A percentile compares a stretch with the other conserved stretches of the same genome.
These are phyloP conservation scores for Leucoagaricus sp. DNA, from an alignment of 1,284 basidiomycete species.

Conservation along the genomic window DNA sequence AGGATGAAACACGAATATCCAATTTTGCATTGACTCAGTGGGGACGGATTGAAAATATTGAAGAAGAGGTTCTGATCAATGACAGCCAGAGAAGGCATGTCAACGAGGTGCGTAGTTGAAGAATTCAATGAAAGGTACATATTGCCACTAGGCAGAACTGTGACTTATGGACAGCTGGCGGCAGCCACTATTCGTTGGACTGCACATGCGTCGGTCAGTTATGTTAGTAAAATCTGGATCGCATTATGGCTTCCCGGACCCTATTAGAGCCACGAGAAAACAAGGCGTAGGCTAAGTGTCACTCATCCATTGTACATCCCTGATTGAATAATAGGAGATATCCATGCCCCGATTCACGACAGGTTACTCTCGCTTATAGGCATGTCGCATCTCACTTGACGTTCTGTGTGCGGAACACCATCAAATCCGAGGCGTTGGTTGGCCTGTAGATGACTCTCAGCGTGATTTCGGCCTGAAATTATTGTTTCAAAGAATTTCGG, in stretches of 20 bases:
- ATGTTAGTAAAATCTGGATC: background rate
- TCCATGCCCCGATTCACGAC: background rate
- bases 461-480: no score
- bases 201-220: background rate
- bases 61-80: background rate
- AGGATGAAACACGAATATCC: conserved; percentile 2
- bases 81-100: background rate
- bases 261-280: conserved; percentile 9
- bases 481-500: no score
- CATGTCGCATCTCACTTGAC: no score
- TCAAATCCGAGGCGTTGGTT: no score
- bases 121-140: background rate
- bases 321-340: background rate
- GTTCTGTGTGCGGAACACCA: no score
- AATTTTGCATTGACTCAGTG: background rate
- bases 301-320: background rate
- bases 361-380: no score
- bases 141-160: background rate
- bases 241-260: background rate
- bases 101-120: background rate
- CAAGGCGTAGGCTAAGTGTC: background rate
- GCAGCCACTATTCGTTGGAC: background rate
- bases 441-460: no score
- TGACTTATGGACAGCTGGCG: background rate
- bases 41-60: background rate